These are phyloP conservation scores for Gastrodia elata DNA, from an alignment of 106 monocot genomes.

Conservation along the genomic window DNA sequence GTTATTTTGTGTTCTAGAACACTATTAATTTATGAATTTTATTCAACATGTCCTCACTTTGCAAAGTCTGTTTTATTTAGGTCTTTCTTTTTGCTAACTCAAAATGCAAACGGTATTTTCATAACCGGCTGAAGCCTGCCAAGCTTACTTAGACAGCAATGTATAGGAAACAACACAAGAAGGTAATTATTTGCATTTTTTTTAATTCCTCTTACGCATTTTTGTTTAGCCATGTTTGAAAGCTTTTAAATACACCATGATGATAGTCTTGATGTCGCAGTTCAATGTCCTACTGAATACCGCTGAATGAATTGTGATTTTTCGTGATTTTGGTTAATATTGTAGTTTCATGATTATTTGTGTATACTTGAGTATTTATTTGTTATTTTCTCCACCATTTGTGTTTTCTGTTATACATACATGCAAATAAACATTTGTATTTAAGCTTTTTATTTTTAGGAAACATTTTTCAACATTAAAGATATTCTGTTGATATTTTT, in stretches of 20 bases:
- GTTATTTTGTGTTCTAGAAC: background rate
- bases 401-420: too few relatives aligned
- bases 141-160: conserved; percentile 37
- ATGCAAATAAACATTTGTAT: too few relatives aligned
- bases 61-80: too few relatives aligned
- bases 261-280: background rate
- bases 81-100: conserved; percentile 61
- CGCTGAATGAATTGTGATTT: background rate
- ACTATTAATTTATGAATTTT: background rate
- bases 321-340: background rate
- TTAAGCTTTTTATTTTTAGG: too few relatives aligned
- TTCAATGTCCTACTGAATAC: background rate
- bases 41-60: background rate
- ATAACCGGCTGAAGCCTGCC: conserved; percentile 51
- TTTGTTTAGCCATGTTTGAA: background rate
- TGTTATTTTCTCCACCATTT: too few relatives aligned
- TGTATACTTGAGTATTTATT: background rate
- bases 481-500: too few relatives aligned
- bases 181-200: conserved; percentile 18
- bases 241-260: background rate
- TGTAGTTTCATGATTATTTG: background rate
- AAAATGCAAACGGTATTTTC: conserved; percentile 58
- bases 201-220: background rate
- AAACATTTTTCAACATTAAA: too few relatives aligned
- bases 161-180: conserved; percentile 41